Evolutionary conservation across 495 filamentous ascomycete genomes (phyloP), one percentile per base, ranked within the genome.

Genomic region (Lepidopterella palustris): DNA sequence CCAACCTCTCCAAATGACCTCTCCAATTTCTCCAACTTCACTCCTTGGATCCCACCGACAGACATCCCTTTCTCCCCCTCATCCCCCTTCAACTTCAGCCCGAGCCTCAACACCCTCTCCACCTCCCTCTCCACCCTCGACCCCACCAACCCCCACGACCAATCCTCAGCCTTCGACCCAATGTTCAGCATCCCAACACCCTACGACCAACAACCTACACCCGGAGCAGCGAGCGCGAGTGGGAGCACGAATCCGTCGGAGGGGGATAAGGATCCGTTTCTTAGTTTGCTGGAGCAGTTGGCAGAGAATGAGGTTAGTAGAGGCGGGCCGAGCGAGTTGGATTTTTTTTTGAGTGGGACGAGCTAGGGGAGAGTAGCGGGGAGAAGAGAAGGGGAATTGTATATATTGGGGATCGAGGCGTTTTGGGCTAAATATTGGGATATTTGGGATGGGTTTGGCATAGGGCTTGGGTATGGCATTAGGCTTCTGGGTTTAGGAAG

Each of bases 241-340:
- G 68, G 68, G 1, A 63, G 58, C 8, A 48, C 61, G 11, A 65
- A 71, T 32, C 70, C 70, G 0, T n/a, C 35, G 13, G 72, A 70
- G 42, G 42, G 53, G 24, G 88, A 90, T 58, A 89, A 87, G 56
- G 88, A 92, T 67, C 88, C 88, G 2, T 92, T 92, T 64, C 66
- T 92, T 26, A 87, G 83, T 59, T 68, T 92, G 48, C 75, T 92
- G 32, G 88, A 92, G 68, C 88, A 90, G 73, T 72, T 92, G 57
- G 87, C 87, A 0, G 87, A 90, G 71, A 89, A 88, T 66, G 88
- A 90, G 67, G 71, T 81, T 27, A 60, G 59, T 53, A 72, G 74
- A 28, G 77, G 78, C 5, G 80, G 82, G 24, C 85, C 84, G 26
- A 87, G 82, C 65, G 87, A 89, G 68, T 64, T 87, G 58, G 85